These are phyloP conservation scores for Daldinia eschscholtzii DNA, from an alignment of 2,329 filamentous ascomycete genomes.

Conservation along the genomic window DNA sequence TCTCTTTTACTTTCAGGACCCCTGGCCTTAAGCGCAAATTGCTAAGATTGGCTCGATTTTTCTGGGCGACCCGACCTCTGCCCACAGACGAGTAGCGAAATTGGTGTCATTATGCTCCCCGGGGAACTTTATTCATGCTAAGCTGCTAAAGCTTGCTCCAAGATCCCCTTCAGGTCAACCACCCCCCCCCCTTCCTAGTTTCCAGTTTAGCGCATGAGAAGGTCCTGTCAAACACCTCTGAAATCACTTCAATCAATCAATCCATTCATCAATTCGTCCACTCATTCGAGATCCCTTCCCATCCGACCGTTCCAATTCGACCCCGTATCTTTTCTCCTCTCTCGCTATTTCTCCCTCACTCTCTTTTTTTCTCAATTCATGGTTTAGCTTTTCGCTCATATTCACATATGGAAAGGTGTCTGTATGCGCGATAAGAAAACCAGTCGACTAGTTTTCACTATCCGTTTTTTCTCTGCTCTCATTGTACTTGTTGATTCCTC, in stretches of 20 bases:
- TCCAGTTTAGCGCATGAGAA: conserved; percentile 27
- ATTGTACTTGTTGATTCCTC: conserved; percentile 34
- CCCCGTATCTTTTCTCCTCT: conserved; percentile 32
- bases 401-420: conserved; percentile 32
- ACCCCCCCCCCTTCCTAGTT: conserved; percentile 16
- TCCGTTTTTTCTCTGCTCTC: conserved; percentile 16
- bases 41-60: conserved; percentile 44
- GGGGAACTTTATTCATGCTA: conserved; percentile 50
- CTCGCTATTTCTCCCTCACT: conserved; percentile 19
- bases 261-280: conserved; percentile 44
- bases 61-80: conserved; percentile 38
- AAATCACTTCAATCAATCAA: conserved; percentile 43
- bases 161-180: conserved; percentile 7
- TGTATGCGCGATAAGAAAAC: conserved; percentile 29
- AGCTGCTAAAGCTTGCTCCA: conserved; percentile 15
- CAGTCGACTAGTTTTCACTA: conserved; percentile 26
- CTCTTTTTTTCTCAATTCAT: conserved; percentile 24
- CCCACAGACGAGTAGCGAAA: conserved; percentile 57
- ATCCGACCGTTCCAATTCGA: conserved; percentile 44
- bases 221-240: conserved; percentile 43
- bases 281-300: conserved; percentile 45
- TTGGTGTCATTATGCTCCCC: conserved; percentile 53
- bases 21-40: conserved; percentile 42
- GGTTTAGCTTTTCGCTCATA: conserved; percentile 39
- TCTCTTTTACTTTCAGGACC: conserved; percentile 36